Base-by-base conservation (phyloP, 2,329 filamentous ascomycete species). In the Hawksworthiomyces lignivorus region DNA sequence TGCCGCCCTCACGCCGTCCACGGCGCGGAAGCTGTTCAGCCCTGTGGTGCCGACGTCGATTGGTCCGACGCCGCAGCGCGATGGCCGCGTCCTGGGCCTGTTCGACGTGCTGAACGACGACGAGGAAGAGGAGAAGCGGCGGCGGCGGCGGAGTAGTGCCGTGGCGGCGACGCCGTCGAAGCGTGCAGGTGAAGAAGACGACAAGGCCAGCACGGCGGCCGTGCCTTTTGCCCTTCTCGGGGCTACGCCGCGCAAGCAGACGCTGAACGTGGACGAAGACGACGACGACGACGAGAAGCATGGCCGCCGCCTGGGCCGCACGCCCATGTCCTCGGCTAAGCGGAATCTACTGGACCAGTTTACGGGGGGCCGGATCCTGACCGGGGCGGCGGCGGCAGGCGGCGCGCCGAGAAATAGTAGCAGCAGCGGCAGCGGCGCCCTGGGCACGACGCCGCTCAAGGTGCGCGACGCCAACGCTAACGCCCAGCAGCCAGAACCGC, bases 11-110 rank as follows among this genome's bases (percentile, higher is more conserved):
- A 80, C 78, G 2, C 78, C 80, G 2, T 72, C 72, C 2, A 64
- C 71, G 32, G 67, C 71, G 28, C 68, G 77, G 22, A 77, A 71
- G 44, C 64, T 82, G 6, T 82, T 82, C 54, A 78, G 75, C 43
- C 75, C 78, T 2, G 62, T 62, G 0, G 67, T 71, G 10, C 75
- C 76, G 3, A 78, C 75, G 5, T 74, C 71, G 1, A 74, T 92
- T 47, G 84, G 84, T 3, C 86, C 86, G 2, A 92, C 86, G 11
- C 86, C 86, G 4, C 86, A 90, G 54, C 78, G 80, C 47, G 83
- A 90, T 57, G 86, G 86, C 21, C 76, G 77, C 17, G 80, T 88
- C 1, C 68, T 92, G 3, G 84, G 86, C 5, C 63, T 92, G 15
- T 92, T 92, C 56, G 86, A 90, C 55, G 62, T 84, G 10, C 63